These are phyloP conservation scores for Phascolomyces articulosus DNA, from an alignment of 371 early-diverging fungal genomes.

Conservation along the genomic window DNA sequence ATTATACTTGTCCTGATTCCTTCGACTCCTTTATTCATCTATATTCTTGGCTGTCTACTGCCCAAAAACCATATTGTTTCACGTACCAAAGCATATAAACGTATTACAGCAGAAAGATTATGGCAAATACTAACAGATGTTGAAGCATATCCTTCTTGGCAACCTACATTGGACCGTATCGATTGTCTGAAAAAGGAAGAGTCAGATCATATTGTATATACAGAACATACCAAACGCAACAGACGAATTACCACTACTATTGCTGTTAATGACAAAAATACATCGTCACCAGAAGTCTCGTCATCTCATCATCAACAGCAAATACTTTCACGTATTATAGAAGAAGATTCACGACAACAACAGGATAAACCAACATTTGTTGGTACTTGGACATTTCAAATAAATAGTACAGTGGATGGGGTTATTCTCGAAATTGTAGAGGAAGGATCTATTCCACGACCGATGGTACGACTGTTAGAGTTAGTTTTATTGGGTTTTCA, in stretches of 20 bases:
- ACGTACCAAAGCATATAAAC: conserved; percentile 11
- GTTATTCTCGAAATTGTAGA: conserved; percentile 31
- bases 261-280: background rate
- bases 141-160: conserved; percentile 43
- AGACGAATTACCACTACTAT: conserved; percentile 10
- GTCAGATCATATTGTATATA: conserved; percentile 10
- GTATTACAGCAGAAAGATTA: conserved; percentile 30
- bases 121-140: conserved; percentile 49
- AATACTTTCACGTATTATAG: background rate
- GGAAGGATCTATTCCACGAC: conserved; percentile 42
- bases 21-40: conserved; percentile 19
- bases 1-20: conserved; percentile 13
- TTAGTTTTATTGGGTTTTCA: conserved; percentile 40
- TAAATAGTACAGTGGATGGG: conserved; percentile 10
- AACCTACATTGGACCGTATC: conserved; percentile 32
- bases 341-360: conserved; percentile 2
- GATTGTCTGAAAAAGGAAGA: conserved; percentile 20
- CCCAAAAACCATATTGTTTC: conserved; percentile 22
- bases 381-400: conserved; percentile 23
- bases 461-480: conserved; percentile 36
- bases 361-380: conserved; percentile 19
- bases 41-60: conserved; percentile 20
- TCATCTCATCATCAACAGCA: conserved; percentile 3
- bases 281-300: too few species aligned
- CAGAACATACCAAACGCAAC: conserved; percentile 7